Conservation (phyloP, 768 basidiomycete genomes). For the Boletus speciosus region DNA sequence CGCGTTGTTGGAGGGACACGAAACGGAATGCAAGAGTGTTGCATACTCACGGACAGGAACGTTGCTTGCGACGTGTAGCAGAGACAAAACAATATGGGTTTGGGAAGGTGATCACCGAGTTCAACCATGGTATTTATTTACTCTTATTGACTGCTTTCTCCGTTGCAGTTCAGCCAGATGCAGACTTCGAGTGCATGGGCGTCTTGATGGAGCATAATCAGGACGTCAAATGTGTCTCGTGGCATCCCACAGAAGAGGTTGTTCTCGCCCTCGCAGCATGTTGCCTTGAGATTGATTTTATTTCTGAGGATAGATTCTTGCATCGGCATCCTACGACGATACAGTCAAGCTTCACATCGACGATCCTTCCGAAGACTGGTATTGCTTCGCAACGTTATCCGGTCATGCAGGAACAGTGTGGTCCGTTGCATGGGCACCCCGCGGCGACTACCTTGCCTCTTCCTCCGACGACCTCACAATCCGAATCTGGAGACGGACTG, state of each 20-base stretch:
- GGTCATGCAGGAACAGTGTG: slow-evolving; percentile 91
- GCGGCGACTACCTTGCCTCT: slow-evolving; percentile 78
- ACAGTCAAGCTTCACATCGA: slow-evolving; percentile 91
- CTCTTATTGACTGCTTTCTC: background rate
- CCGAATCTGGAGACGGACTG: slow-evolving; percentile 75
- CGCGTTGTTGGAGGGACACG: slow-evolving; percentile 87
- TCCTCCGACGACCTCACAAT: slow-evolving; percentile 84
- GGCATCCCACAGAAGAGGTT: slow-evolving; percentile 96
- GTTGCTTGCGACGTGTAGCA: slow-evolving; percentile 87
- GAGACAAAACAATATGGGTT: slow-evolving; percentile 98
- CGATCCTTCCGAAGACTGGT: slow-evolving; percentile 95
- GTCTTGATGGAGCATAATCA: slow-evolving; percentile 97
- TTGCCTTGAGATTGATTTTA: slow-evolving; percentile 6
- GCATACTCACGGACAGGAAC: slow-evolving; percentile 74
- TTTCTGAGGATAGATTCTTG: slow-evolving; percentile 67
- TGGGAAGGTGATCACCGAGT: slow-evolving; percentile 76
- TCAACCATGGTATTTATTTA: background rate
- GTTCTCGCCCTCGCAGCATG: slow-evolving; percentile 11
- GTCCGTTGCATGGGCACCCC: slow-evolving; percentile 79
- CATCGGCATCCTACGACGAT: slow-evolving; percentile 96
- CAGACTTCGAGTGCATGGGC: slow-evolving; percentile 91
- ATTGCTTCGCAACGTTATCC: slow-evolving; percentile 73
- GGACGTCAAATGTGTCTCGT: slow-evolving; percentile 92
- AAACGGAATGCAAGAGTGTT: slow-evolving; percentile 93
- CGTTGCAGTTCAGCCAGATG: slow-evolving; percentile 74